phyloP scores from a whole-genome alignment of 2,329 filamentous ascomycete species.

The Penicillium paneum region DNA sequence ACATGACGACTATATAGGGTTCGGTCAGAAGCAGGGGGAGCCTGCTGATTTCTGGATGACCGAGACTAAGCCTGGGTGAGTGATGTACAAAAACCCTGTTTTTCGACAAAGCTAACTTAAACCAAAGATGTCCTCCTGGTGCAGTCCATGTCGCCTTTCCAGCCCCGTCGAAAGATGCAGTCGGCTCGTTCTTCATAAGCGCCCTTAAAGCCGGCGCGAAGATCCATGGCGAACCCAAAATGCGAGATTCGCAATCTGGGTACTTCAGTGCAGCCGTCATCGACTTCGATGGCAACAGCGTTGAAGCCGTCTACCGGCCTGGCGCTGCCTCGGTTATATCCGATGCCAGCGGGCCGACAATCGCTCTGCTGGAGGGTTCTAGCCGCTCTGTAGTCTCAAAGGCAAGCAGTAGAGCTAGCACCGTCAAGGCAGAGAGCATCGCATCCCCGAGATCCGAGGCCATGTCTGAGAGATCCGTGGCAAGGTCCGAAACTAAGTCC shows the following conservation, averaged over 20 bases:
- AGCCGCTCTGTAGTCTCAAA: constrained; percentile 38
- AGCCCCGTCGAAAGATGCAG: constrained; percentile 62
- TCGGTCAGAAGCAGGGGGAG: constrained; percentile 54
- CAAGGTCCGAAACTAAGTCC: not conserved
- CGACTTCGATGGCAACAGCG: constrained; percentile 79
- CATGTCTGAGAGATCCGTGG: not conserved
- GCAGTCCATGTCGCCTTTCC: constrained; percentile 65
- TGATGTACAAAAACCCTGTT: not conserved
- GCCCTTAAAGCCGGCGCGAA: constrained; percentile 64
- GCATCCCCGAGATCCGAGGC: constrained; percentile 28
- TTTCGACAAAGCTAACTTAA: constrained; percentile 12
- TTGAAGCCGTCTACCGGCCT: constrained; percentile 68
- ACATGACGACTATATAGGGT: constrained; percentile 59
- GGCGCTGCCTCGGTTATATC: constrained; percentile 26
- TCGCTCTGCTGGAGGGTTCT: constrained; percentile 37
- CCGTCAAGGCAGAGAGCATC: constrained; percentile 31
- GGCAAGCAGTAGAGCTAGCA: constrained; percentile 26
- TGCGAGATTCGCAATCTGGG: constrained; percentile 53
- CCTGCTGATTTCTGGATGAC: constrained; percentile 62
- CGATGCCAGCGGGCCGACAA: constrained; percentile 30
- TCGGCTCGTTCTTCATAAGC: constrained; percentile 68
- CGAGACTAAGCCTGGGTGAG: constrained; percentile 59
- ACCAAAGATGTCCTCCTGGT: constrained; percentile 46
- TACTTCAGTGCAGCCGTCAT: constrained; percentile 63
- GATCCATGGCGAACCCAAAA: constrained; percentile 56